Percentiles rank a stretch among this genome's conserved stretches.
phyloP scores from a whole-genome alignment of 495 filamentous ascomycete genomes.

The Trichoderma orchidacearum region DNA sequence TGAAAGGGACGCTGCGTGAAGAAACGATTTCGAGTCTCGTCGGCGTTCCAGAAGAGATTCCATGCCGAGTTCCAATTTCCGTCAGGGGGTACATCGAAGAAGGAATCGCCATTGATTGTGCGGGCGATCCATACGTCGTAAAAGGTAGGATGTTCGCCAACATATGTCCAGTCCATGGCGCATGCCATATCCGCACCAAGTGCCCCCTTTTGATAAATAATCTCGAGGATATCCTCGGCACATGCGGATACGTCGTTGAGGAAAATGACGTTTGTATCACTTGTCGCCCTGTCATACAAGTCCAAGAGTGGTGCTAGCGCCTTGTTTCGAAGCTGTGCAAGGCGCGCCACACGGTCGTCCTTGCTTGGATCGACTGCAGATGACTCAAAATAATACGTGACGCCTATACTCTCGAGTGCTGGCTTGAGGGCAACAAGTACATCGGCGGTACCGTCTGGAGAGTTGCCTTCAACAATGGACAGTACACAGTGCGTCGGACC shows the following conservation, averaged over 20 bases:
- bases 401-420: slow-evolving; percentile 19
- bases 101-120: slow-evolving; percentile 31
- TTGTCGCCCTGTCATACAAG: slow-evolving; percentile 1
- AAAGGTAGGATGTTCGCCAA: slow-evolving; percentile 24
- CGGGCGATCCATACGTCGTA: slow-evolving; percentile 40
- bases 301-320: slow-evolving; percentile 26
- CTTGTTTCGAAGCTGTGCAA: slow-evolving; percentile 31
- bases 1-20: slow-evolving; percentile 26
- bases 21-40: slow-evolving; percentile 12
- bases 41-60: slow-evolving; percentile 34
- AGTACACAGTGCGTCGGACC: slow-evolving; percentile 32
- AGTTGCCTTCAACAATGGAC: slow-evolving; percentile 36
- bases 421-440: slow-evolving; percentile 20
- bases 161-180: slow-evolving; percentile 38
- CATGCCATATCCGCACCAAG: slow-evolving; percentile 39
- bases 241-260: slow-evolving; percentile 36
- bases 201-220: slow-evolving; percentile 26
- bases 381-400: slow-evolving; percentile 19
- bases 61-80: slow-evolving; percentile 25
- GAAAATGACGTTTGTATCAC: slow-evolving; percentile 32
- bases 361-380: slow-evolving; percentile 22
- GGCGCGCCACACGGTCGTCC: slow-evolving; percentile 20
- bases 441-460: slow-evolving; percentile 35
- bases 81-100: slow-evolving; percentile 32
- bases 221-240: slow-evolving; percentile 38